Base-by-base conservation (phyloP, 1,139 yeast genomes). In the Pichia sp. region DNA sequence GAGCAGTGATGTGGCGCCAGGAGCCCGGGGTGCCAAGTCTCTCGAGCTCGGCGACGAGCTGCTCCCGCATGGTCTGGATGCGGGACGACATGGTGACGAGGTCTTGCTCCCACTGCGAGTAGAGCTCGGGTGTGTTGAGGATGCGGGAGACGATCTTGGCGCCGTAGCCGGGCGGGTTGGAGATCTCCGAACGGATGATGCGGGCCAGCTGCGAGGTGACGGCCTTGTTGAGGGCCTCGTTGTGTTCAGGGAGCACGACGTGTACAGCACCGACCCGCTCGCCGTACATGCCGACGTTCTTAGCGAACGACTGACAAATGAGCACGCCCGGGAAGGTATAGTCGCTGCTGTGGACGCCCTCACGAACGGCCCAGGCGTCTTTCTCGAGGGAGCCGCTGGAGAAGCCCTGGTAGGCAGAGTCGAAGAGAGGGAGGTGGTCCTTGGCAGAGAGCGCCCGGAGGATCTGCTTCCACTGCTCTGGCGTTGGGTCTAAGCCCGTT, bases 331-430 rank as follows among this genome's bases (percentile, higher is more conserved):
- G 93, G 49, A 66, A 65, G 12, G 58, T 47, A 46, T 59, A 49
- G 56, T 60, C 55, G 62, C 61, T 42, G 54, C 76, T 74, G 61
- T 83, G 78, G 52, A 88, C 81, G 60, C 96, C 96, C 66, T 80
- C 75, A 65, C 96, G 82, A 48, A 93, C 84, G 16, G 97, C 91
- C 73, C 79, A 88, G 18, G 96, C 95, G 65, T 93, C 99, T 60
- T 79, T 75, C 57, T 79, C 85, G 62, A 88, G 77, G 65, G 87
- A 83, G 55, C 99, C 99, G 42, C 95, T 81, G 30, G 98, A 96
- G 66, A 93, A 93, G 12, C 99, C 97, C 74, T 91, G 98, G 77
- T 93, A 93, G 23, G 99, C 98, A 75, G 88, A 85, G 73, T 93
- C 99, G 64, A 93, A 88, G 67, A 91, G 73, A 49, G 95, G 95